These are phyloP conservation scores for Calonectria leucothoes DNA, from an alignment of 2,329 filamentous ascomycete species.

Conservation along the genomic window DNA sequence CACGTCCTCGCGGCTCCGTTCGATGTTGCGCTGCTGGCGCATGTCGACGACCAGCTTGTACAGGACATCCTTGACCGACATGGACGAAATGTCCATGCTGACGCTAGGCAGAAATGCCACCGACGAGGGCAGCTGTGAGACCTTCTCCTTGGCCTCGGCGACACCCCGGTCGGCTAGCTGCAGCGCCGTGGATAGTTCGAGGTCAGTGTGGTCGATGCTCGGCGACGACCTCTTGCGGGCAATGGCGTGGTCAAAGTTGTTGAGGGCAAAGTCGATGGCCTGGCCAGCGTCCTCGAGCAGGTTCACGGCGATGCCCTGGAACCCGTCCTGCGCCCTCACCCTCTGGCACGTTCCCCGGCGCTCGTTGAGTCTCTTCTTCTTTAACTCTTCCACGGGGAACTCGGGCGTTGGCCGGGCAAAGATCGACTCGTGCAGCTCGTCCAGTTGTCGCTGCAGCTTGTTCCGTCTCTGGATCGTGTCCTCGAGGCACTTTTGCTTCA, in stretches of 20 bases:
- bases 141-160: background rate
- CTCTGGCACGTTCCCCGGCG: slow-evolving; percentile 53
- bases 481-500: slow-evolving; percentile 51
- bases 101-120: slow-evolving; percentile 12
- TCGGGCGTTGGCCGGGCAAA: slow-evolving; percentile 65
- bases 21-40: slow-evolving; percentile 64
- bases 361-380: slow-evolving; percentile 51
- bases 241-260: slow-evolving; percentile 56
- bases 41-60: slow-evolving; percentile 55
- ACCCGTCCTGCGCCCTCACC: slow-evolving; percentile 48
- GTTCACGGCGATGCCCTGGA: slow-evolving; percentile 54
- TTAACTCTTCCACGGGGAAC: slow-evolving; percentile 64
- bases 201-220: slow-evolving; percentile 46
- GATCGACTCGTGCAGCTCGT: slow-evolving; percentile 62
- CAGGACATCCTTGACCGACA: background rate
- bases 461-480: slow-evolving; percentile 48
- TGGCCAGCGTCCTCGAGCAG: slow-evolving; percentile 53
- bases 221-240: slow-evolving; percentile 50
- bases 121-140: slow-evolving; percentile 1
- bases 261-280: slow-evolving; percentile 43
- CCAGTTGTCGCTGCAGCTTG: slow-evolving; percentile 58
- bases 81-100: background rate
- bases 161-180: background rate
- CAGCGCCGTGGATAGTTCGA: slow-evolving; percentile 24
- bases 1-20: slow-evolving; percentile 53